Base-by-base conservation (phyloP, 306 rosid species). In the Trifolium pratense region DNA sequence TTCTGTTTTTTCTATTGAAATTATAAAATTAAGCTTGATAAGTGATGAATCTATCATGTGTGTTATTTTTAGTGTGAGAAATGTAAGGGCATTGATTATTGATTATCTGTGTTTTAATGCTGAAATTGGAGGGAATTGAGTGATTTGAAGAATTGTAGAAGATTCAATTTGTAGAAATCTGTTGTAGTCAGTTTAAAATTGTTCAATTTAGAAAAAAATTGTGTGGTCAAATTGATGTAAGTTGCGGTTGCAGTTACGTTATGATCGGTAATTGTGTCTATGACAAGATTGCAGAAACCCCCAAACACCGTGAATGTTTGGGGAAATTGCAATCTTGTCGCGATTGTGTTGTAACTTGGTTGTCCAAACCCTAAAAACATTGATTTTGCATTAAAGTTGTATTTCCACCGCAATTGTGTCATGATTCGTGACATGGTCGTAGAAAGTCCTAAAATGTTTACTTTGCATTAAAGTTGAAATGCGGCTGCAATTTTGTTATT, bases 121-220 rank as follows among this genome's bases (percentile, higher is more conserved):
- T 32, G 67, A 32, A 12, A n/a, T 61, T 57, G 3, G 6, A 55
- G 26, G 53, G 37, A 34, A 45, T 62, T 48, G 20, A 51, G 9
- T 57, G 26, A 29, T 49, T 74, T 60, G 37, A 74, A 39, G 66
- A 21, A 26, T 9, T 58, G 17, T 48, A 6, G 36, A 66, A 34
- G 18, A 17, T 42, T 36, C 12, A 11, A 34, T 32, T 65, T 7
- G 52, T 56, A 18, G 48, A 58, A 48, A 6, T 39, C 39, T 51
- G 40, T 43, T 66, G 40, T 1, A 14, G 3, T n/a, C 2, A n/a
- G 53, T 15, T 48, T 15, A 42, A 48, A 45, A 31, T 70, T 20
- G 61, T 60, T 64, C 15, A 48, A n/a, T 17, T 56, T 9, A 9
- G 16, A 23, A 56, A 56, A 43, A 21, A 56, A n/a, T 12, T 57